Evolutionary conservation across 1,139 yeast species (phyloP), one percentile per base, ranked within the genome.

Genomic region (Yamadazyma atmosphaerica): DNA sequence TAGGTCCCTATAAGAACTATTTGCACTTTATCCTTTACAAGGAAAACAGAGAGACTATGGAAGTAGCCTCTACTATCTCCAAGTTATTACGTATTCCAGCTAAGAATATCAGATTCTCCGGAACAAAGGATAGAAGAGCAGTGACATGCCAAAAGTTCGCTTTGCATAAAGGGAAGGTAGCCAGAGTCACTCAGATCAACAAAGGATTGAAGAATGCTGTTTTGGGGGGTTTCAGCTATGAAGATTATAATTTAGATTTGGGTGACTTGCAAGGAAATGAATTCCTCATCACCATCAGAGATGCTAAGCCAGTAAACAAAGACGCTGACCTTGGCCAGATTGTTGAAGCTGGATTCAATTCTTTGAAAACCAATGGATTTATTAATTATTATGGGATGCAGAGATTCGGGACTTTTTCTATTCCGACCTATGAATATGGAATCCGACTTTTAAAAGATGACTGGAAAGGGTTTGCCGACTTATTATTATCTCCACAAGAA

Each of bases 1-100:
- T 86, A 44, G 96, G 96, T 3, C 79, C 82, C 12, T 71, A 72
- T 44, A 81, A 83, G 51, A 76, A 79, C 34, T 87, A 66, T 58
- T 66, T 92, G 30, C 92, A 86, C 54, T 86, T 90, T 55, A 80
- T 87, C 4, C 70, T 92, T 24, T 90, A 86, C 68, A 92, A 92
- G 60, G 97, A 92, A 56, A 94, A 94, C 63, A 86, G 92, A 58
- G 99, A 92, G 54, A 90, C 99, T 1, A 89, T 92, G 97, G 98
- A 92, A 61, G 90, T 87, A 7, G 94, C 95, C 1, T 76, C 81
- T 21, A 65, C 85, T 25, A 68, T 92, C 34, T 69, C 92, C 29
- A 85, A 84, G 55, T 76, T 86, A 47, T 68, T 92, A 50, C 76
- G 90, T 45, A 65, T 86, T 13, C 92, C 90, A 13, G 72, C 84